Conservation (phyloP, 768 basidiomycete genomes). For the Kwoniella sp. region DNA sequence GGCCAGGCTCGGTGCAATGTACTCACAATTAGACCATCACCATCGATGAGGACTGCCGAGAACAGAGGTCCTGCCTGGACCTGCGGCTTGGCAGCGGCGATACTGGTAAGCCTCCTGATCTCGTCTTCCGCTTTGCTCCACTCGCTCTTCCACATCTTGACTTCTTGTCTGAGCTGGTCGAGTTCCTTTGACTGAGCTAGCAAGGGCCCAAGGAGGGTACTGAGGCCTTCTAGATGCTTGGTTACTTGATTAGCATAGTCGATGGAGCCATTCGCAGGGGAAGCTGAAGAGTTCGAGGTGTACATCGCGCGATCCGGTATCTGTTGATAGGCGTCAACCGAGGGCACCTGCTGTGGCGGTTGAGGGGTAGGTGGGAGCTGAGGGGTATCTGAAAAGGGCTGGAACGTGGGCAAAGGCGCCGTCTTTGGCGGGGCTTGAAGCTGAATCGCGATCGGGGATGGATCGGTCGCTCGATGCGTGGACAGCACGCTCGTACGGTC, state of each 20-base stretch:
- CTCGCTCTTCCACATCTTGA: slow-evolving; percentile 25
- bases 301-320: neutral
- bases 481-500: too few relatives aligned
- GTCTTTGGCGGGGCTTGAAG: slow-evolving; percentile 5
- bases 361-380: neutral
- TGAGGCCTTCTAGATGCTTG: slow-evolving; percentile 18
- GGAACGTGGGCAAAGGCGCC: slow-evolving; percentile 12
- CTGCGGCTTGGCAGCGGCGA: too few relatives aligned
- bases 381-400: slow-evolving; percentile 6
- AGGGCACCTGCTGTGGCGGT: neutral
- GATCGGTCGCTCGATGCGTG: neutral
- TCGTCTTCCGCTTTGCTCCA: neutral
- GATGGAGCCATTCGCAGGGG: neutral
- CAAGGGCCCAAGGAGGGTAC: slow-evolving; percentile 14
- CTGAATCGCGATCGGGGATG: neutral
- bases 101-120: neutral
- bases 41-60: slow-evolving; percentile 36
- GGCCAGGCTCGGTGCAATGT: too few relatives aligned
- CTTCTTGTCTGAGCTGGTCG: slow-evolving; percentile 27
- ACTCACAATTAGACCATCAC: slow-evolving; percentile 39
- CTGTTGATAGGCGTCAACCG: neutral
- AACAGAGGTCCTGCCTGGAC: slow-evolving; percentile 14
- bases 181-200: slow-evolving; percentile 23
- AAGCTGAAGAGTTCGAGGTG: neutral
- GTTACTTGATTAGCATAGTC: slow-evolving; percentile 10